Conservation (phyloP, 2,329 filamentous ascomycete genomes). For the Xenosphaeropsis pyriputrescens region DNA sequence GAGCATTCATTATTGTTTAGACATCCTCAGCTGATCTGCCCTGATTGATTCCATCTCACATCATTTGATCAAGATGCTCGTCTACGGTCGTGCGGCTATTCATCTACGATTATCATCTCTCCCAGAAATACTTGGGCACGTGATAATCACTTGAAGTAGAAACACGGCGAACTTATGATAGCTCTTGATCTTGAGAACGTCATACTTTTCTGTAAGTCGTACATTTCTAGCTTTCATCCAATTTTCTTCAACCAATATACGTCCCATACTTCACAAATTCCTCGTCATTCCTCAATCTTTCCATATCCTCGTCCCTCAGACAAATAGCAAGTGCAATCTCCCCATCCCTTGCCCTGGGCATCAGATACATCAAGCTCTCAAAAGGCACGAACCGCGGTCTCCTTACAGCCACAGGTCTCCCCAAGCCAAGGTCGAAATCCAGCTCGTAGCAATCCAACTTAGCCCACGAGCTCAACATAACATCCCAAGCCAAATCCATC, state of each 20-base stretch:
- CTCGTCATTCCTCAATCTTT: slow-evolving; percentile 2
- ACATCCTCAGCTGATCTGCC: no score
- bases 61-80: no score
- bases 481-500: slow-evolving; percentile 23
- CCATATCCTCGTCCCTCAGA: slow-evolving; percentile 4
- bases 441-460: slow-evolving; percentile 19
- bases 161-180: no score
- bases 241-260: slow-evolving; percentile 1
- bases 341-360: slow-evolving; percentile 3
- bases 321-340: slow-evolving; percentile 4
- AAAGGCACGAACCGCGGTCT: slow-evolving; percentile 4
- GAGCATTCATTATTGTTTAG: no score
- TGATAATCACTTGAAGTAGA: no score
- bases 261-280: not conserved
- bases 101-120: no score
- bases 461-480: slow-evolving; percentile 40
- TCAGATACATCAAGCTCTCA: slow-evolving; percentile 5
- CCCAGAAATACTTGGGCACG: no score
- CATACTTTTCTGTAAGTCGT: no score
- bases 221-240: not conserved
- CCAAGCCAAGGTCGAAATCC: slow-evolving; percentile 3
- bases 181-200: no score
- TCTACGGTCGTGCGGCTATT: no score
- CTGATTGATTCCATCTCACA: no score
- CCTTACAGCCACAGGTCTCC: slow-evolving; percentile 3